Evolutionary conservation across 2,329 filamentous ascomycete species (phyloP).

Genomic region (Cryphonectria nitschkei): DNA sequence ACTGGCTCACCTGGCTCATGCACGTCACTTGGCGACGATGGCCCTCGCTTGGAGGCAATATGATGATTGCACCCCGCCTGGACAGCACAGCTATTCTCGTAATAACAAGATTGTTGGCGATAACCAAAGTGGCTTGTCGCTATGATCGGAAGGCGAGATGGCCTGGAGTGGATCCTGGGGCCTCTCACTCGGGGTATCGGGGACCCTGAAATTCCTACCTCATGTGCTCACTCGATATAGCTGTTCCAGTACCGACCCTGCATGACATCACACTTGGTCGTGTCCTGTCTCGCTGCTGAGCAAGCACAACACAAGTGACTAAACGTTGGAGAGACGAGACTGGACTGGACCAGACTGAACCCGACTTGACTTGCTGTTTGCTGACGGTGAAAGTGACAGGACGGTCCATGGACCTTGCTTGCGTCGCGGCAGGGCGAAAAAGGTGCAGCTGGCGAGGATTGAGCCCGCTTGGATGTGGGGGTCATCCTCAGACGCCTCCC

Average conservation of each 20-base stretch:
- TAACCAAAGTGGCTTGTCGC: constrained; percentile 11
- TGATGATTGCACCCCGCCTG: background rate
- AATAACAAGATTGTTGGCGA: background rate
- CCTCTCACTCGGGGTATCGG: constrained; percentile 14
- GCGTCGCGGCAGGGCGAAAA: background rate
- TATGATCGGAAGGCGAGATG: constrained; percentile 20
- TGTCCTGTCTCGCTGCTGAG: background rate
- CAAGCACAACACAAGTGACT: background rate
- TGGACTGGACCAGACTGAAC: background rate
- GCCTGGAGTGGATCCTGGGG: constrained; percentile 15
- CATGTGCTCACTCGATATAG: constrained; percentile 10
- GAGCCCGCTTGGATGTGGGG: background rate
- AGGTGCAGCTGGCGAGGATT: constrained; percentile 1
- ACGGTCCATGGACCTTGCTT: background rate
- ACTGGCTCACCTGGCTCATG: constrained; percentile 3
- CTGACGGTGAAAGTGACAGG: background rate
- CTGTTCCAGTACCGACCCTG: constrained; percentile 2
- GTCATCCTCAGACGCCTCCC: background rate
- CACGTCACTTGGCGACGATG: constrained; percentile 3
- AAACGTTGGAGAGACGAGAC: background rate
- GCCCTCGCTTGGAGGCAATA: background rate
- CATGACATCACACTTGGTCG: constrained; percentile 10
- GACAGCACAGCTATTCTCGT: background rate
- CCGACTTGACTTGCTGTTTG: background rate
- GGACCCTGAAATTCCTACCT: constrained; percentile 2